Evolutionary conservation across 2,329 filamentous ascomycete species (phyloP).

Genomic region (Alternaria infectoria): DNA sequence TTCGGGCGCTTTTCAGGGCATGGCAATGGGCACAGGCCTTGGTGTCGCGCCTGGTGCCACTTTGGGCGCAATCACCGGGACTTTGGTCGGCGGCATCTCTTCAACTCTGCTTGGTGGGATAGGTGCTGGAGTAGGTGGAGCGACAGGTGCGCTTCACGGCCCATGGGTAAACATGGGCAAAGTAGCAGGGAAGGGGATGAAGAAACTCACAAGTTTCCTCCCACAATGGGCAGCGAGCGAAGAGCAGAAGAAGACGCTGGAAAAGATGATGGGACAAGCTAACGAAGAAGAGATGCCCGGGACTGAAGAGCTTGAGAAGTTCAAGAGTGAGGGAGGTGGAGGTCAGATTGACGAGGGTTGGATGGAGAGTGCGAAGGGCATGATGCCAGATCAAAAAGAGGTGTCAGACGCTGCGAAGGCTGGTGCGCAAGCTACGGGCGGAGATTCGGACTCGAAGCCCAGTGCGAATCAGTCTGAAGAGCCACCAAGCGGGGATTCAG

Average conservation of each 20-base stretch:
- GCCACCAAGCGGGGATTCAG: background rate
- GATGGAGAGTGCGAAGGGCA: slow-evolving; percentile 14
- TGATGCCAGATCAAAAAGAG: slow-evolving; percentile 15
- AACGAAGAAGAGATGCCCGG: slow-evolving; percentile 23
- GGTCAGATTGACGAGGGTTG: slow-evolving; percentile 14
- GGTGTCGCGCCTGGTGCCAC: slow-evolving; percentile 28
- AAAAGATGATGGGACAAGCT: slow-evolving; percentile 28
- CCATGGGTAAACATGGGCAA: slow-evolving; percentile 19
- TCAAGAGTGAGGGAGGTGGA: slow-evolving; percentile 16
- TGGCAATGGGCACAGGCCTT: slow-evolving; percentile 29
- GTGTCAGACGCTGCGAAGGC: slow-evolving; percentile 1
- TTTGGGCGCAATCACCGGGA: slow-evolving; percentile 26
- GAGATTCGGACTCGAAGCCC: background rate
- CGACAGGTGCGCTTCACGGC: slow-evolving; percentile 24
- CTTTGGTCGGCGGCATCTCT: slow-evolving; percentile 27
- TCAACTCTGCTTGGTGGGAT: slow-evolving; percentile 26
- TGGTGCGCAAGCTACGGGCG: background rate
- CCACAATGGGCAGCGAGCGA: slow-evolving; percentile 26
- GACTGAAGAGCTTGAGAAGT: slow-evolving; percentile 22
- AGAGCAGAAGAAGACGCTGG: slow-evolving; percentile 22
- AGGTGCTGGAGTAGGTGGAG: slow-evolving; percentile 25
- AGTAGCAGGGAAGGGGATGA: slow-evolving; percentile 23
- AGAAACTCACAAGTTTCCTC: slow-evolving; percentile 20
- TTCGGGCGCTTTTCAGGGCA: slow-evolving; percentile 31
- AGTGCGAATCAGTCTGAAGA: background rate